Conservation (phyloP, 192 early-diverging fungal species). For the Podila horticola region DNA sequence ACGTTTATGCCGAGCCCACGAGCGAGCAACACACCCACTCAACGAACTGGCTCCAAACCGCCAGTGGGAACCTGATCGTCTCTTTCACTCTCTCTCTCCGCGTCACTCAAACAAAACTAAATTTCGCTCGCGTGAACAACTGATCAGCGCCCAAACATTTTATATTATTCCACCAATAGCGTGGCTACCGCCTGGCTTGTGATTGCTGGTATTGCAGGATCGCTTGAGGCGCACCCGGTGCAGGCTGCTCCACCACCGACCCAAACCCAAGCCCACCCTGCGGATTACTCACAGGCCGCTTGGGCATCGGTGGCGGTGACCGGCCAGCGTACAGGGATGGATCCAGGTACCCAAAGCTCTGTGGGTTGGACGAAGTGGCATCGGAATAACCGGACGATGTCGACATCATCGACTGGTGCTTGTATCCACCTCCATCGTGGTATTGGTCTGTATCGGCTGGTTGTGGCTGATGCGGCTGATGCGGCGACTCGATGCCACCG, state of each 20-base stretch:
- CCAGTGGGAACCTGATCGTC: not conserved
- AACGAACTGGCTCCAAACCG: not conserved
- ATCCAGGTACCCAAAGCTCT: not conserved
- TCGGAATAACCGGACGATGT: constrained; percentile 1
- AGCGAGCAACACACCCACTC: not conserved
- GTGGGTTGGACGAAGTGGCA: constrained; percentile 8
- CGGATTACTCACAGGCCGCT: constrained; percentile 20
- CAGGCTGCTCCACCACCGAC: constrained; percentile 2
- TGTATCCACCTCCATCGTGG: not conserved
- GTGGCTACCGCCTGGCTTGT: not conserved
- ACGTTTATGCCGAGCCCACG: too few relatives aligned
- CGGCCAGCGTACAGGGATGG: not conserved
- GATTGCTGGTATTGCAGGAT: constrained; percentile 13
- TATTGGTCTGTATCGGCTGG: not conserved
- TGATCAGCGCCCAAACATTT: too few relatives aligned
- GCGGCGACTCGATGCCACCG: not conserved
- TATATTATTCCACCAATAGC: not conserved
- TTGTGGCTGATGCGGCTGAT: too few relatives aligned
- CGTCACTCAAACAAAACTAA: not conserved
- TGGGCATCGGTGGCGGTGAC: constrained; percentile 5
- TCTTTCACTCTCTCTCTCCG: not conserved
- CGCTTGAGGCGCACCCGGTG: constrained; percentile 29
- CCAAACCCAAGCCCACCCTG: constrained; percentile 30
- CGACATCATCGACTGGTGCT: not conserved
- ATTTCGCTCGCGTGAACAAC: too few relatives aligned